These are phyloP conservation scores for Colletotrichum falcatum DNA, from an alignment of 2,329 filamentous ascomycete species.

Conservation along the genomic window DNA sequence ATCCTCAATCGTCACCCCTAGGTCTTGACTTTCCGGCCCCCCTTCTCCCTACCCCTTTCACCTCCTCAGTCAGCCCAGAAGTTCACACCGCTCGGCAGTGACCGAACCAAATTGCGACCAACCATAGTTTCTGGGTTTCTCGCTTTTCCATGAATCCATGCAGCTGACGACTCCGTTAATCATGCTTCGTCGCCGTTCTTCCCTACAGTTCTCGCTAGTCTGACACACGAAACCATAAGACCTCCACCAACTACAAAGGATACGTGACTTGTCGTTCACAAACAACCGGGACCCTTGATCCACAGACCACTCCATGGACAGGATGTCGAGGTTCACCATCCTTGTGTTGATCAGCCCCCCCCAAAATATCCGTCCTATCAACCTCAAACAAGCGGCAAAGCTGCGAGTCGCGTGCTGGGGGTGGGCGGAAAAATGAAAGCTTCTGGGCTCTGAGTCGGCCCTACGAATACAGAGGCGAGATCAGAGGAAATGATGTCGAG, in stretches of 20 bases:
- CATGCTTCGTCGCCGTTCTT: slow-evolving; percentile 39
- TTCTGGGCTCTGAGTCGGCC: slow-evolving; percentile 27
- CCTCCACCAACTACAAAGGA: slow-evolving; percentile 38
- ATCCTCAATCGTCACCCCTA: not conserved
- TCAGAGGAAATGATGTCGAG: slow-evolving; percentile 33
- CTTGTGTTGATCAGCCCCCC: slow-evolving; percentile 57
- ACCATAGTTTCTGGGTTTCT: slow-evolving; percentile 25
- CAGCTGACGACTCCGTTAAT: slow-evolving; percentile 41
- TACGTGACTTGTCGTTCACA: slow-evolving; percentile 37
- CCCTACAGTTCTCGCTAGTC: slow-evolving; percentile 42
- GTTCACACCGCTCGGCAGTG: slow-evolving; percentile 42
- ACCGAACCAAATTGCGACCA: slow-evolving; percentile 31
- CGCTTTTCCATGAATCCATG: slow-evolving; percentile 15
- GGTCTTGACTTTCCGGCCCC: slow-evolving; percentile 19
- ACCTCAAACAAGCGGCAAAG: slow-evolving; percentile 60
- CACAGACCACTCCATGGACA: slow-evolving; percentile 37
- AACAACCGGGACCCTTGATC: slow-evolving; percentile 44
- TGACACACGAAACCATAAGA: slow-evolving; percentile 42
- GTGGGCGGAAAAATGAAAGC: slow-evolving; percentile 19
- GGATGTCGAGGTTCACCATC: slow-evolving; percentile 42
- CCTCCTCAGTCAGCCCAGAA: slow-evolving; percentile 38
- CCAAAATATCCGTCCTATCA: slow-evolving; percentile 61
- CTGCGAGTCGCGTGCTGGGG: slow-evolving; percentile 42
- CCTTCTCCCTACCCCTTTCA: not conserved
- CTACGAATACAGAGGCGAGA: slow-evolving; percentile 34